Evolutionary conservation across 116 monocot genomes (phyloP).

Genomic region (Cymodocea nodosa): DNA sequence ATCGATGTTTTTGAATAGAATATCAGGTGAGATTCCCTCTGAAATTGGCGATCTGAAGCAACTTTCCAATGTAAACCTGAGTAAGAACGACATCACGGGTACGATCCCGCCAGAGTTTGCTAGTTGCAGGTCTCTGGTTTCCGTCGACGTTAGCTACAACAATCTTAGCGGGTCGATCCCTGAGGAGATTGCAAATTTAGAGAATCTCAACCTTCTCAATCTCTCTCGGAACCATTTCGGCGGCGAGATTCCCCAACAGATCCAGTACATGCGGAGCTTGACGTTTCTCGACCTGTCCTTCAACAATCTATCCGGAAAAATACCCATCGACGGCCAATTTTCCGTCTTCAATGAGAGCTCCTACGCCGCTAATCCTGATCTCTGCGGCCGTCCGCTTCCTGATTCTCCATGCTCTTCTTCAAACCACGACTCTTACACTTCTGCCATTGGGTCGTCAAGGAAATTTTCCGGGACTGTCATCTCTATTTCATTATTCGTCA

Average conservation of each 20-base stretch:
- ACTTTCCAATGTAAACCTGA: conserved; percentile 55
- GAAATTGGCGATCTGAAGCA: conserved; percentile 47
- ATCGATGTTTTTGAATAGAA: conserved; percentile 36
- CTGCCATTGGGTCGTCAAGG: background rate
- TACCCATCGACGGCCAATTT: conserved; percentile 65
- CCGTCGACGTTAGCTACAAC: conserved; percentile 69
- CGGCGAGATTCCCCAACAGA: conserved; percentile 46
- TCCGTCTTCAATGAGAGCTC: conserved; percentile 71
- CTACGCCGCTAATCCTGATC: conserved; percentile 61
- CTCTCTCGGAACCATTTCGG: conserved; percentile 46
- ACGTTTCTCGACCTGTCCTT: conserved; percentile 78
- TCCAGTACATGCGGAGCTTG: conserved; percentile 65
- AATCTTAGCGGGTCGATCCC: conserved; percentile 49
- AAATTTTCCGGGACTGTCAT: conserved; percentile 8
- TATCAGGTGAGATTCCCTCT: conserved; percentile 50
- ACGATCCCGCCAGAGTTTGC: conserved; percentile 32
- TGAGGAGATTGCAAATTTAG: conserved; percentile 19
- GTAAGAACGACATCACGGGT: conserved; percentile 57
- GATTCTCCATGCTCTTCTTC: conserved; percentile 12
- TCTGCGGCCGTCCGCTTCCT: conserved; percentile 36
- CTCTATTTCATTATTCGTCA: conserved; percentile 2
- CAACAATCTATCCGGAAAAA: conserved; percentile 51
- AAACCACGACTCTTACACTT: background rate
- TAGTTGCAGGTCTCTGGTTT: conserved; percentile 36
- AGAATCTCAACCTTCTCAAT: conserved; percentile 57